phyloP scores from a whole-genome alignment of 2,329 filamentous ascomycete species.

The Lomentospora prolificans region DNA sequence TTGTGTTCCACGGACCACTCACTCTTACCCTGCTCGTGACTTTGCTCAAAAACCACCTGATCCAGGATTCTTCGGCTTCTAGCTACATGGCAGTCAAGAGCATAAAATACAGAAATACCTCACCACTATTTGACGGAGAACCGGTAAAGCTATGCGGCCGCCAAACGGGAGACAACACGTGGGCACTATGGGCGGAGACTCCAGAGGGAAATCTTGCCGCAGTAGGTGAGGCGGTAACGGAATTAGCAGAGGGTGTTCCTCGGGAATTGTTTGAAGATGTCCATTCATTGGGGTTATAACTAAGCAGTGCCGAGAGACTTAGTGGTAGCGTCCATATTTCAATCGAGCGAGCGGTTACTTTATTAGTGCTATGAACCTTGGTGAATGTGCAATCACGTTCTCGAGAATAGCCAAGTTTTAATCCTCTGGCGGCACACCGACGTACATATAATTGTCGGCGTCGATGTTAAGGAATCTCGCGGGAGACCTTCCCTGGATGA shows the following conservation, averaged over 20 bases:
- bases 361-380: no score
- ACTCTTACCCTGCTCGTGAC: neutral
- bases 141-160: neutral
- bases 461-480: neutral
- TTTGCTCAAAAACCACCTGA: neutral
- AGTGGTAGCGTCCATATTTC: neutral
- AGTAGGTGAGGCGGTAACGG: neutral
- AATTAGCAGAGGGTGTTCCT: neutral
- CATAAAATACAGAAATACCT: neutral
- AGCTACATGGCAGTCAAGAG: neutral
- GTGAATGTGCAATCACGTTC: no score
- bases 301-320: neutral
- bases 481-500: slow-evolving; percentile 17
- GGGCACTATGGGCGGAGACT: neutral
- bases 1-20: neutral
- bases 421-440: slow-evolving; percentile 1
- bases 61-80: neutral
- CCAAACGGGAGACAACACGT: neutral
- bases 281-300: neutral
- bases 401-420: no score
- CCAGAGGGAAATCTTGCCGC: neutral
- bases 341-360: no score
- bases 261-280: neutral
- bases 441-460: slow-evolving; percentile 6
- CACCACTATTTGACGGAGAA: neutral